Percentiles rank a stretch among this genome's conserved stretches.
These are phyloP conservation scores for Paraconiothyrium sp. DNA, from an alignment of 2,329 filamentous ascomycete species.

Conservation along the genomic window DNA sequence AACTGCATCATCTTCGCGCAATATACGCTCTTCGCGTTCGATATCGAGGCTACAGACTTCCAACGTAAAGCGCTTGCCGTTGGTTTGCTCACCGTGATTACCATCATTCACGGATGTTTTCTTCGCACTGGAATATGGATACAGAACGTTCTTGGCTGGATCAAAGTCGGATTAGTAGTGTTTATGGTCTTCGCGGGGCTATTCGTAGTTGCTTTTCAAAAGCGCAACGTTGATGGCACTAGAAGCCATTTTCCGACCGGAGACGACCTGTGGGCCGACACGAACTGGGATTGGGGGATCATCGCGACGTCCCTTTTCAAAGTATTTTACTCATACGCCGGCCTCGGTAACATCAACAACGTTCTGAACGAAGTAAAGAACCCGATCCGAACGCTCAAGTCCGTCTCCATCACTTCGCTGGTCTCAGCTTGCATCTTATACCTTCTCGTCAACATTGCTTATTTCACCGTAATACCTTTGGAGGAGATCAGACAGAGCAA, in stretches of 20 bases:
- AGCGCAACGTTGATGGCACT: constrained; percentile 25
- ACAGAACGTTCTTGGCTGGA: constrained; percentile 52
- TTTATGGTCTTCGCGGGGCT: constrained; percentile 53
- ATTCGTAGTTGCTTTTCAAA: constrained; percentile 45
- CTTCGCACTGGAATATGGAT: constrained; percentile 48
- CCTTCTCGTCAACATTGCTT: constrained; percentile 71
- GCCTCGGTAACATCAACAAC: constrained; percentile 73
- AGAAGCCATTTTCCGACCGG: constrained; percentile 51
- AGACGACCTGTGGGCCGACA: constrained; percentile 69
- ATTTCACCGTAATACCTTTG: constrained; percentile 72
- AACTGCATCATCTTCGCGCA: constrained; percentile 76
- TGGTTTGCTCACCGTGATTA: constrained; percentile 50
- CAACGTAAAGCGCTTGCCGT: constrained; percentile 63
- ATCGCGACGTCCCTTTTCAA: constrained; percentile 73
- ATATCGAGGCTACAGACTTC: constrained; percentile 60
- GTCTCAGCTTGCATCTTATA: constrained; percentile 71
- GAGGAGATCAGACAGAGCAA: constrained; percentile 73
- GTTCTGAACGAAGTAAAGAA: constrained; percentile 77
- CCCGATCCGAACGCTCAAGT: constrained; percentile 71
- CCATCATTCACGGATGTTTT: constrained; percentile 50
- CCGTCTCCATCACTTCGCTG: constrained; percentile 68
- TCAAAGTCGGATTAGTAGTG: constrained; percentile 50
- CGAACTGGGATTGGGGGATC: constrained; percentile 74
- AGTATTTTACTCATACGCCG: constrained; percentile 75
- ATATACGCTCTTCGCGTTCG: constrained; percentile 69